Conservation (phyloP, 306 rosid species). For the Castanopsis chinensis region DNA sequence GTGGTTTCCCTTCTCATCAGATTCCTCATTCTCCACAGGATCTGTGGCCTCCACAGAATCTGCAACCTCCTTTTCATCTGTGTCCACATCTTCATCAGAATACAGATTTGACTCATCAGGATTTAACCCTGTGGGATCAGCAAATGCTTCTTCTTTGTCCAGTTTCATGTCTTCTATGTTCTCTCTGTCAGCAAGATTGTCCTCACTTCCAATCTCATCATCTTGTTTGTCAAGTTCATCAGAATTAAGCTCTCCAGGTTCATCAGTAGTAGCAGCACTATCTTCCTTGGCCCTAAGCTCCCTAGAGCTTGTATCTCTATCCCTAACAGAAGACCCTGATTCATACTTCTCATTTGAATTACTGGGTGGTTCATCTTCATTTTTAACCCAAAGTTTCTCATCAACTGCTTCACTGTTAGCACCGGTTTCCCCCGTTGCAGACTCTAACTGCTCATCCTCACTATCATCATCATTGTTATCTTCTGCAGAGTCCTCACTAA, state of each 20-base stretch:
- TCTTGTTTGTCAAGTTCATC: constrained; percentile 37
- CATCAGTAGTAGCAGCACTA: constrained; percentile 34
- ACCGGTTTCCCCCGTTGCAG: constrained; percentile 76
- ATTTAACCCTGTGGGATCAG: constrained; percentile 54
- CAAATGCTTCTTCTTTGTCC: constrained; percentile 59
- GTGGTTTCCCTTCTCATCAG: constrained; percentile 31
- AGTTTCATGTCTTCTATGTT: constrained; percentile 39
- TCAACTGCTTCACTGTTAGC: constrained; percentile 56
- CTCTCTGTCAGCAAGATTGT: constrained; percentile 45
- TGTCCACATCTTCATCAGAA: constrained; percentile 49
- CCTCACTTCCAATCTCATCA: constrained; percentile 37
- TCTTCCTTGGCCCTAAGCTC: constrained; percentile 89
- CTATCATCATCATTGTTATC: constrained; percentile 50
- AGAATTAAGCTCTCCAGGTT: constrained; percentile 38
- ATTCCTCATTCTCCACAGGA: constrained; percentile 40
- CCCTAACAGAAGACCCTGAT: constrained; percentile 68
- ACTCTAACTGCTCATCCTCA: constrained; percentile 61
- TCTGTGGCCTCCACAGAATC: constrained; percentile 55
- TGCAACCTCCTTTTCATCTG: constrained; percentile 42
- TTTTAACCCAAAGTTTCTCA: constrained; percentile 69
- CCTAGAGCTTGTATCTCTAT: constrained; percentile 48
- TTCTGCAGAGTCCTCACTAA: constrained; percentile 80
- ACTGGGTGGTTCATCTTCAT: constrained; percentile 61
- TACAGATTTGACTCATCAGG: constrained; percentile 55
- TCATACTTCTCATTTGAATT: constrained; percentile 54